Evolutionary conservation across 176 grass and related monocot genomes (phyloP), one percentile per base, ranked within the genome.

Genomic region (Alloteropsis semialata): DNA sequence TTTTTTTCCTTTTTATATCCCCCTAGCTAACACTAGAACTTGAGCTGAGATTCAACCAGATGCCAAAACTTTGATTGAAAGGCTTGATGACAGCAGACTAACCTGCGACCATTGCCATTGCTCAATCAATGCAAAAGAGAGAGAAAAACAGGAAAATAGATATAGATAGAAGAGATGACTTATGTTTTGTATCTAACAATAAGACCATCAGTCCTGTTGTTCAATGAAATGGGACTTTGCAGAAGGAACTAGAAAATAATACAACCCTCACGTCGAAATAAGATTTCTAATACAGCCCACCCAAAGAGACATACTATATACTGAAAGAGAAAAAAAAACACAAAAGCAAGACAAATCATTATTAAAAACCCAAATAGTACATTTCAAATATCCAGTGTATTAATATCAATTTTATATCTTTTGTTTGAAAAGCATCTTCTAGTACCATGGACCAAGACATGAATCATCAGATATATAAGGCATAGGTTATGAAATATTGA

Each of bases 81-180:
- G 76, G 73, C 91, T 81, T 89, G 87, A 89, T 36, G 84, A 80
- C 74, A 83, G 70, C 57, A 89, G 71, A 89, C 76, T 92, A 89
- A 77, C 91, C 91, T 92, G 91, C 91, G 83, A 83, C 29, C 69
- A 92, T 89, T 81, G 75, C 43, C 84, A 92, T 69, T 76, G 77
- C 51, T 75, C 79, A 89, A 88, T 92, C 84, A 87, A 89, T 83
- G 58, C n/a, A 86, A 37, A 65, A 74, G 46, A 36, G 22, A 55
- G 64, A 83, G 36, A 19, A 44, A n/a, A n/a, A n/a, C n/a, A n/a
- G n/a, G 59, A 24, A 71, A 30, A 75, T 13, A 76, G 21, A 56
- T 59, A 62, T 75, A 76, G 22, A 76, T 25, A 65, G n/a, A 80
- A 42, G 3, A 78, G 22, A 55, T 1, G 30, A 64, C 9, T 84